Evolutionary conservation across 805 yeast genomes (phyloP).

Genomic region (Clavispora asparagi): DNA sequence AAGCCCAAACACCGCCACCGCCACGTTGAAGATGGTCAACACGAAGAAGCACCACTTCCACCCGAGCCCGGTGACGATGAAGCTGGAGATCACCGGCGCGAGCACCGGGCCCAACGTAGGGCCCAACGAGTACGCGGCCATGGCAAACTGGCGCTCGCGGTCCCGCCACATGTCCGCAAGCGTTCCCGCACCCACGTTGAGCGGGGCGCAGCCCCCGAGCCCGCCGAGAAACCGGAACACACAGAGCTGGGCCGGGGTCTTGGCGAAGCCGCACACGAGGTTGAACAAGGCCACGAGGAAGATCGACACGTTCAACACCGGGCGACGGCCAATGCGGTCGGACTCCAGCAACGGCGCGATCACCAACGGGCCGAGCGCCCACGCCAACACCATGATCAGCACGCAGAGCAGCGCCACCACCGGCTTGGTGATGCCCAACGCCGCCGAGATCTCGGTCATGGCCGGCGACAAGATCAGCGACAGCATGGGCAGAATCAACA

Average conservation of each 20-base stretch:
- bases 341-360: conserved; percentile 67
- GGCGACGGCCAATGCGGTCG: conserved; percentile 49
- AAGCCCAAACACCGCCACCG: conserved; percentile 41
- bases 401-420: conserved; percentile 34
- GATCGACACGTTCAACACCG: conserved; percentile 49
- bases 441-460: conserved; percentile 40
- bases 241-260: conserved; percentile 54
- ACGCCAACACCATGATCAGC: conserved; percentile 62
- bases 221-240: conserved; percentile 62
- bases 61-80: conserved; percentile 41
- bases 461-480: conserved; percentile 64
- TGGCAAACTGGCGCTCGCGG: conserved; percentile 47
- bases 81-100: conserved; percentile 58
- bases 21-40: conserved; percentile 53
- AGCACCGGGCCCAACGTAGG: conserved; percentile 69
- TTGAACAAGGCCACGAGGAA: conserved; percentile 46
- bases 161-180: conserved; percentile 57
- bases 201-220: conserved; percentile 60
- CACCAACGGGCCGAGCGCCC: conserved; percentile 63
- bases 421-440: conserved; percentile 25
- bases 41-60: conserved; percentile 73
- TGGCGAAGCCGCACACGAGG: conserved; percentile 58
- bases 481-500: conserved; percentile 57
- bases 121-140: conserved; percentile 54
- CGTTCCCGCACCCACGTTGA: conserved; percentile 66